Evolutionary conservation across 768 basidiomycete genomes (phyloP).

Genomic region (Filobasidium floriforme): DNA sequence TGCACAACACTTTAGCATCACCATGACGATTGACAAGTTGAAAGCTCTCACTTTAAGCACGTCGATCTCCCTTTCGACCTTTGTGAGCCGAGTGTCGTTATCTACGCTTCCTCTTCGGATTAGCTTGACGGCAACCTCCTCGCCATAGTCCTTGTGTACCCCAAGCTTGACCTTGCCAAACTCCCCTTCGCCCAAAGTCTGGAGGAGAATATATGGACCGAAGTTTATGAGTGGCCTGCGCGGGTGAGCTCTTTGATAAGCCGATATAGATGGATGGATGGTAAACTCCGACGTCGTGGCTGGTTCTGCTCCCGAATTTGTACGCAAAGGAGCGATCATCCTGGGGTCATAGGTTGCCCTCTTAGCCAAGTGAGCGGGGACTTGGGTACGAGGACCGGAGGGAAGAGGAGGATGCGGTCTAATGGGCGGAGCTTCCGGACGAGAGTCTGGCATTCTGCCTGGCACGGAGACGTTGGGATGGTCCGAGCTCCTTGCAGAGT

Average conservation of each 20-base stretch:
- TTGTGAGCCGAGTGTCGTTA: slow-evolving; percentile 68
- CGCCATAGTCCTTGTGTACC: slow-evolving; percentile 82
- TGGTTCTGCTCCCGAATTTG: background rate
- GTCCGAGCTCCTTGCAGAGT: too few relatives aligned
- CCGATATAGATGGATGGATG: slow-evolving; percentile 44
- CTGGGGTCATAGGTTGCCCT: slow-evolving; percentile 3
- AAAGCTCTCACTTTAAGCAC: slow-evolving; percentile 69
- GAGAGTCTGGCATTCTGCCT: too few relatives aligned
- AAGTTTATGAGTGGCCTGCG: slow-evolving; percentile 52
- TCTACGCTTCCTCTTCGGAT: slow-evolving; percentile 90
- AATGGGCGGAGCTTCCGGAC: too few relatives aligned
- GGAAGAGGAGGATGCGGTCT: too few relatives aligned
- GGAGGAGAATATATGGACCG: slow-evolving; percentile 87
- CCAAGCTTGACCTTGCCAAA: slow-evolving; percentile 99
- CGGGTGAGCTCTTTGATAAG: slow-evolving; percentile 43
- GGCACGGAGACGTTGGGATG: too few relatives aligned
- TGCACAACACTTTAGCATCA: background rate
- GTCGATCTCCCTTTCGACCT: slow-evolving; percentile 96
- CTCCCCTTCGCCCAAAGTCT: slow-evolving; percentile 96
- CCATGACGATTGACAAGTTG: slow-evolving; percentile 1
- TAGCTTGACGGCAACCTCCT: slow-evolving; percentile 97
- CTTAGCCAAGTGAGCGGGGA: background rate
- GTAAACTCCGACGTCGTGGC: slow-evolving; percentile 31
- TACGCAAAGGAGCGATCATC: background rate
- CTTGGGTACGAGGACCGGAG: background rate